Base-by-base conservation (phyloP, 1,284 basidiomycete genomes). In the Heterobasidion parviporum region DNA sequence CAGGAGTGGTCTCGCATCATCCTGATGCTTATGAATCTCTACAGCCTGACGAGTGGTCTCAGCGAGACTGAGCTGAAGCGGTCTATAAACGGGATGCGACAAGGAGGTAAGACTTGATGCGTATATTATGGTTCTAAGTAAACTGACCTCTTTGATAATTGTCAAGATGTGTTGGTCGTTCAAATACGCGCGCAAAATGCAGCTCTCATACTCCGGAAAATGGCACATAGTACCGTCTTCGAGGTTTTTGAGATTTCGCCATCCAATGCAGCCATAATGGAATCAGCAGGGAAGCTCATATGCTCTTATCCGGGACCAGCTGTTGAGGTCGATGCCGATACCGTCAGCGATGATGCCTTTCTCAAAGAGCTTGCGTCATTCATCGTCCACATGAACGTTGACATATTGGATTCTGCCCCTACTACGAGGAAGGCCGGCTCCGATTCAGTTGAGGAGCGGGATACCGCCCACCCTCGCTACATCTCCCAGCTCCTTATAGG, bases 181-280 rank as follows among this genome's bases (percentile, higher is more conserved):
- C 64, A 70, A 14, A 67, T 79, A 16, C 63, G 68, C n/a, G 67
- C 68, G 0, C 77, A 79, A 59, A 79, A 79, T 55, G 72, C 77
- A 1, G 74, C 66, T 32, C 54, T 79, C 6, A 64, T 78, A 8
- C 53, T 78, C 26, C 68, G 73, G 34, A 67, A 66, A 50, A 45
- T 54, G 12, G n/a, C 50, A 2, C 54, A 59, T 0, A 50, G 58
- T 3, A 65, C 68, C 0, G 62, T 65, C 6, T 71, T 75, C 50
- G 76, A 78, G 57, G 64, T 65, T 12, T 80, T 79, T 56, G 73
- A 78, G 57, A 70, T 70, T 8, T 70, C 72, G 15, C 68, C 72
- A 1, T 59, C 63, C 6, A 63, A 66, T 12, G 62, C 59, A 2
- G 59, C 56, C 1, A 68, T 78, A 35, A 74, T 74, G 66, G 61